These are phyloP conservation scores for Kalaharituber pfeilii DNA, from an alignment of 2,329 filamentous ascomycete genomes.

Conservation along the genomic window DNA sequence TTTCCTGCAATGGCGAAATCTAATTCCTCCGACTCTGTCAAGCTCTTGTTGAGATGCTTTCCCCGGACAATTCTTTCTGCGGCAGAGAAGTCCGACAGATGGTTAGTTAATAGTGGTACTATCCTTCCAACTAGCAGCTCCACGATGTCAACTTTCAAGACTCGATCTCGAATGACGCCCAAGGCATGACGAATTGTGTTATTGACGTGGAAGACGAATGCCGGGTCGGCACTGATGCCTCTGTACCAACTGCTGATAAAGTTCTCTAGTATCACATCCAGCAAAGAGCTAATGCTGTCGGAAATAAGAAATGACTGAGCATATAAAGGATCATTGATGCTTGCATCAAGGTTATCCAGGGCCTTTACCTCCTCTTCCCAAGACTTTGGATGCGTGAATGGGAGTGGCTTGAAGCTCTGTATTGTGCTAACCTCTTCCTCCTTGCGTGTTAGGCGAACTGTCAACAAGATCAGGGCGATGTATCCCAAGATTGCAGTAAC, in stretches of 20 bases:
- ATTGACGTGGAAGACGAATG: conserved; percentile 77
- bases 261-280: conserved; percentile 61
- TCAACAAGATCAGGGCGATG: neutral
- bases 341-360: neutral
- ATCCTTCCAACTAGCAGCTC: conserved; percentile 66
- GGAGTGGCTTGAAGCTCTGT: neutral
- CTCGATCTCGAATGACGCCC: conserved; percentile 49
- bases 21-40: conserved; percentile 92
- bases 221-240: conserved; percentile 61
- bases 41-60: conserved; percentile 66
- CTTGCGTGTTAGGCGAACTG: neutral
- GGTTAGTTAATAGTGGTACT: conserved; percentile 71
- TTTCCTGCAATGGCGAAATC: conserved; percentile 91
- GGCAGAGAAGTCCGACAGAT: conserved; percentile 79
- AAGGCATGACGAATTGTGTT: conserved; percentile 57
- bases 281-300: conserved; percentile 57
- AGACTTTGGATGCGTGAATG: neutral
- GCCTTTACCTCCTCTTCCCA: neutral
- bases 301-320: conserved; percentile 62
- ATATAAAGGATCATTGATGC: conserved; percentile 43
- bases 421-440: neutral
- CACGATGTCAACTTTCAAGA: conserved; percentile 63
- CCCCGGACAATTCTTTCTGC: conserved; percentile 78
- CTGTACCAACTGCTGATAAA: conserved; percentile 82
- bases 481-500: neutral